Evolutionary conservation across 192 early-diverging fungal species (phyloP).

Genomic region (Coemansia sp.): DNA sequence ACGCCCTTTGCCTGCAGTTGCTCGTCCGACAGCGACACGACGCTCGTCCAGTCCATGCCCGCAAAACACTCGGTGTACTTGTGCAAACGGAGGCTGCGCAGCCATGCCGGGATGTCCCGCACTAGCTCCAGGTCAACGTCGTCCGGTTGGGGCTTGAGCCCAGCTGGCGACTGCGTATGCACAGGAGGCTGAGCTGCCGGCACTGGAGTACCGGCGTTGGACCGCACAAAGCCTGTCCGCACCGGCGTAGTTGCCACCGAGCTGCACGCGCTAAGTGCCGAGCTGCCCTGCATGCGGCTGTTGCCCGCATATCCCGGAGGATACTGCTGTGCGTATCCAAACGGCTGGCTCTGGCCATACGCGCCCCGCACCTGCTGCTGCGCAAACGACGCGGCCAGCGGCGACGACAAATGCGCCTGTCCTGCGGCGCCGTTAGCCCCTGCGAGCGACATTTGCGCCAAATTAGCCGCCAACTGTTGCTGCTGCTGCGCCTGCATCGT

Average conservation of each 20-base stretch:
- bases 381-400: constrained; percentile 16
- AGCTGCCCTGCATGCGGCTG: neutral
- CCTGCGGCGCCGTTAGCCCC: constrained; percentile 2
- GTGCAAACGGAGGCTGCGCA: constrained; percentile 88
- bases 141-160: constrained; percentile 17
- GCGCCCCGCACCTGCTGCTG: constrained; percentile 18
- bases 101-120: constrained; percentile 89
- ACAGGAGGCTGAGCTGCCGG: neutral
- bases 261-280: constrained; percentile 7
- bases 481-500: constrained; percentile 46
- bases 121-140: constrained; percentile 37
- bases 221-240: constrained; percentile 2
- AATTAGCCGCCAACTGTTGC: constrained; percentile 41
- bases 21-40: constrained; percentile 83
- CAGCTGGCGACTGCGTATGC: neutral
- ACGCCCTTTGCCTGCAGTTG: constrained; percentile 82
- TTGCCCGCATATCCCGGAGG: constrained; percentile 1
- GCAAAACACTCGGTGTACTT: constrained; percentile 93
- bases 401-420: constrained; percentile 10
- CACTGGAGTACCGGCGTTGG: neutral
- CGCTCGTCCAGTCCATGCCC: constrained; percentile 81
- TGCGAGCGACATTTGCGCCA: constrained; percentile 29
- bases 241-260: constrained; percentile 25
- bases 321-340: constrained; percentile 10
- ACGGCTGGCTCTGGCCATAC: constrained; percentile 5